Percentiles rank a stretch among this genome's conserved stretches.
These are phyloP conservation scores for Pythium oligandrum DNA, from an alignment of 352 stramenopile species.

Conservation along the genomic window DNA sequence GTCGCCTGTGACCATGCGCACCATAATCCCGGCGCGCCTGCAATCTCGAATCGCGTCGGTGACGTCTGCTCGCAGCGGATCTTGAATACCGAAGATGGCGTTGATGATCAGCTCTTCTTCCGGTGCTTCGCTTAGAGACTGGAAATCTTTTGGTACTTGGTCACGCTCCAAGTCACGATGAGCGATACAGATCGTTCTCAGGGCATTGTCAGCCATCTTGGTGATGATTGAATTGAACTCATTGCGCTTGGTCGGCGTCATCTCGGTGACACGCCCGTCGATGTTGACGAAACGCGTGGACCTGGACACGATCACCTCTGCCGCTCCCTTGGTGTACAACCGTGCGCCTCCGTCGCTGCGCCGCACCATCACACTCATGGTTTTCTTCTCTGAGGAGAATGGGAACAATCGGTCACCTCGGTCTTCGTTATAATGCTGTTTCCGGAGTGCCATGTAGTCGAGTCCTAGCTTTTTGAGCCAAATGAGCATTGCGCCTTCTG, in stretches of 20 bases:
- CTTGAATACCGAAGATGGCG: slow-evolving; percentile 95
- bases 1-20: slow-evolving; percentile 99
- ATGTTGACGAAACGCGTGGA: slow-evolving; percentile 67
- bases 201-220: slow-evolving; percentile 74
- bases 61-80: slow-evolving; percentile 94
- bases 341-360: slow-evolving; percentile 27
- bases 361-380: slow-evolving; percentile 64
- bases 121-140: slow-evolving; percentile 46
- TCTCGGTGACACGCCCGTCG: slow-evolving; percentile 35
- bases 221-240: slow-evolving; percentile 75
- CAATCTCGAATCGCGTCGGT: slow-evolving; percentile 92
- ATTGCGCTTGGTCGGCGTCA: slow-evolving; percentile 50
- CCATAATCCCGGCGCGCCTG: slow-evolving; percentile 95
- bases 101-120: slow-evolving; percentile 78
- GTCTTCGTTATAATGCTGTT: slow-evolving; percentile 40
- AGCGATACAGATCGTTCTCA: slow-evolving; percentile 87
- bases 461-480: slow-evolving; percentile 53
- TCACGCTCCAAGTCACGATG: slow-evolving; percentile 64
- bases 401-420: slow-evolving; percentile 64
- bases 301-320: slow-evolving; percentile 61
- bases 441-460: slow-evolving; percentile 57
- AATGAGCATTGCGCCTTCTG: slow-evolving; percentile 76
- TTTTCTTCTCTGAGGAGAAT: slow-evolving; percentile 84
- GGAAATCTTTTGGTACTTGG: slow-evolving; percentile 55
- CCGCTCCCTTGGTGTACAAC: slow-evolving; percentile 71